Base-by-base conservation (phyloP, 192 early-diverging fungal genomes). In the Phlyctochytrium bullatum region DNA sequence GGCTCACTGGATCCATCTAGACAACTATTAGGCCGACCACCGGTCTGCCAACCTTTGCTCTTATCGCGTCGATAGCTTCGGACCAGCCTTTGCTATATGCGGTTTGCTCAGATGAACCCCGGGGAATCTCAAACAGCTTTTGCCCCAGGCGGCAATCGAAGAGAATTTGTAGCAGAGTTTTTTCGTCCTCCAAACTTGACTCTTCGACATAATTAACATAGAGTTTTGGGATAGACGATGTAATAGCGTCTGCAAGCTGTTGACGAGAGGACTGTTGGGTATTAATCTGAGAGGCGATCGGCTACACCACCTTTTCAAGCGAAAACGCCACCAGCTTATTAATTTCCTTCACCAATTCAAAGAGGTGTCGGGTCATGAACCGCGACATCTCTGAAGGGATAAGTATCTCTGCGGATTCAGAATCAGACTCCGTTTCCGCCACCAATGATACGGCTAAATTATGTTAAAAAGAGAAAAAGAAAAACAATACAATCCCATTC, bases 221-320 rank as follows among this genome's bases (percentile, higher is more conserved):
- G 20, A 14, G 20, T 47, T 20, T 47, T 47, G 40, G 20, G 6
- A 47, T 47, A 47, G 6, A 47, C n/a, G 40, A 47, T 47, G 40
- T 6, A 20, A 47, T 47, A 47, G 40, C 20, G 40, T 20, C 20
- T 47, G 40, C 40, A 47, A 47, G 40, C 20, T 47, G 10, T 47
- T 6, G n/a, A n/a, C n/a, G n/a, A n/a, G n/a, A n/a, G n/a, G n/a
- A n/a, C n/a, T n/a, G n/a, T n/a, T n/a, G n/a, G n/a, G n/a, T n/a
- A n/a, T n/a, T n/a, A n/a, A n/a, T n/a, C n/a, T n/a, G n/a, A n/a
- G n/a, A n/a, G n/a, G n/a, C n/a, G n/a, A n/a, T n/a, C n/a, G n/a
- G n/a, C n/a, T n/a, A n/a, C n/a, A n/a, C n/a, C 40, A 47, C 40
- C 40, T 47, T 47, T 47, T 47, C 40, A 47, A 47, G 6, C 40